Conservation (phyloP, 192 early-diverging fungal genomes). For the Geranomyces michiganensis region DNA sequence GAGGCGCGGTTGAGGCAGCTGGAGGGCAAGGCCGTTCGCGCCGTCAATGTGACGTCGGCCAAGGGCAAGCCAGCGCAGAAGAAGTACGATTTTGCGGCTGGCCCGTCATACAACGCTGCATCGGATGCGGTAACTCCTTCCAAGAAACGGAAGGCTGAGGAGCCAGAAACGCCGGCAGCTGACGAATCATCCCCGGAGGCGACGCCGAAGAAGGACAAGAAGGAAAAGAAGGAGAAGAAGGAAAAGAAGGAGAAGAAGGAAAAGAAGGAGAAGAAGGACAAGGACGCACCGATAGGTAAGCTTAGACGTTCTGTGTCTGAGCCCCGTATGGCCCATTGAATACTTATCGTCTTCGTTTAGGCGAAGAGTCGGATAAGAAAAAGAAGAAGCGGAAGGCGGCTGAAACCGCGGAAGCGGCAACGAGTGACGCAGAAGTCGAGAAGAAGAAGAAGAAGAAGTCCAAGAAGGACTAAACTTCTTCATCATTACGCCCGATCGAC, state of each 20-base stretch:
- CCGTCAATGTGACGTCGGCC: conserved; percentile 61
- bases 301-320: neutral
- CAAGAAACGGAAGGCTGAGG: conserved; percentile 47
- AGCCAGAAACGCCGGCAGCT: conserved; percentile 41
- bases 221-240: conserved; percentile 50
- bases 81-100: conserved; percentile 61
- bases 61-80: conserved; percentile 70
- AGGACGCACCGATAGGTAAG: conserved; percentile 5
- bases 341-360: neutral
- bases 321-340: neutral
- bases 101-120: conserved; percentile 49
- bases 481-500: neutral
- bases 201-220: conserved; percentile 53
- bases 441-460: conserved; percentile 42
- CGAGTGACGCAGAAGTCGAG: conserved; percentile 15
- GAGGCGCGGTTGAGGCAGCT: conserved; percentile 87
- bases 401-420: conserved; percentile 25
- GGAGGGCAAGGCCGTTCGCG: conserved; percentile 72
- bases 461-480: conserved; percentile 13
- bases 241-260: conserved; percentile 51
- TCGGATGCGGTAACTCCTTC: conserved; percentile 44
- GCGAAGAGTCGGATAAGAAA: conserved; percentile 34
- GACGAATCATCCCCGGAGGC: conserved; percentile 58
- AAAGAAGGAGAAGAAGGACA: conserved; percentile 22
- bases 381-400: conserved; percentile 41